Conservation (phyloP, 768 basidiomycete genomes). For the Tylopilus rubrobrunneus region DNA sequence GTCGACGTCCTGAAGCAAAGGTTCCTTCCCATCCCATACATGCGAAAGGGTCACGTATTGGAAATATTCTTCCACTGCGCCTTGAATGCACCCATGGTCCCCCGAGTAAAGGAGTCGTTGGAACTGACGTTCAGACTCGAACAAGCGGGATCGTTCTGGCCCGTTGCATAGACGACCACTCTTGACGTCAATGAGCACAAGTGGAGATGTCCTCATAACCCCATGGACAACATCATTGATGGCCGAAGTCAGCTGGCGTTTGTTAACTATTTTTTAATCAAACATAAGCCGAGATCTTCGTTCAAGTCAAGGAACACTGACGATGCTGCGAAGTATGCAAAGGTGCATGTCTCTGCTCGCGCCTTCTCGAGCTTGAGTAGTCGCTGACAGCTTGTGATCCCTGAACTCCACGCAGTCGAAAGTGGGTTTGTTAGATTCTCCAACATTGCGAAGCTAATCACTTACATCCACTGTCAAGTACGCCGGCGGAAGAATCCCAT, state of each 20-base stretch:
- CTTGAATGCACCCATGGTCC: background rate
- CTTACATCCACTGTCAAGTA: background rate
- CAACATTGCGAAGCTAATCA: no score
- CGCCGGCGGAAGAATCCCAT: background rate
- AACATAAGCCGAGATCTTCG: background rate
- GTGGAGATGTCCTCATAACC: background rate
- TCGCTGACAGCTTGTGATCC: background rate
- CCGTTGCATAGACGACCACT: background rate
- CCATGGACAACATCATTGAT: background rate
- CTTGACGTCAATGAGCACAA: background rate
- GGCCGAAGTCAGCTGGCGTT: background rate
- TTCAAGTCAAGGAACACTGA: background rate
- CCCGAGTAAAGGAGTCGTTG: constrained; percentile 6
- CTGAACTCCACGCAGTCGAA: background rate
- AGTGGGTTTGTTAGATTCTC: background rate
- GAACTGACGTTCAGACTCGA: background rate
- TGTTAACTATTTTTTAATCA: background rate
- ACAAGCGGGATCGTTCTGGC: no score
- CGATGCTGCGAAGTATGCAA: background rate
- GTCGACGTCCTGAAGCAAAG: constrained; percentile 8
- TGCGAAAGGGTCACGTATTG: constrained; percentile 13
- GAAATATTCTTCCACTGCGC: constrained; percentile 4
- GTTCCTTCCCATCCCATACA: constrained; percentile 13
- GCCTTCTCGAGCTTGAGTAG: background rate
- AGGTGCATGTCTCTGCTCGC: background rate